Percentiles rank a stretch among this genome's conserved stretches.
Evolutionary conservation across 2,329 filamentous ascomycete species (phyloP).

Genomic region (Aspergillus proliferans): DNA sequence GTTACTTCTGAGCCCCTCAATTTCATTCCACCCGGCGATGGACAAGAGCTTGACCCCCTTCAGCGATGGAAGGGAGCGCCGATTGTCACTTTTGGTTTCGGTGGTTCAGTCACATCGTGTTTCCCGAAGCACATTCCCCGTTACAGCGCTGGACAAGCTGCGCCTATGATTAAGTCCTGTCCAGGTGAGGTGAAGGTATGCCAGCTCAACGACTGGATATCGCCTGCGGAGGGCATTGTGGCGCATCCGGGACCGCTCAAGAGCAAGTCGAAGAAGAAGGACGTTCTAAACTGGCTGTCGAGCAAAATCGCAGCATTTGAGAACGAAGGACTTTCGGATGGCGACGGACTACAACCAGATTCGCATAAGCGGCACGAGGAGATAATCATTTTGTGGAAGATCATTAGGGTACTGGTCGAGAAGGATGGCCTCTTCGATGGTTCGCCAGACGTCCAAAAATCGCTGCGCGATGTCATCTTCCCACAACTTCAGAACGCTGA

Average conservation of each 20-base stretch:
- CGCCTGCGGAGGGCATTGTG: slow-evolving; percentile 63
- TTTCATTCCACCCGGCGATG: slow-evolving; percentile 52
- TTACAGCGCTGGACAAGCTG: slow-evolving; percentile 66
- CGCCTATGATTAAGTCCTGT: slow-evolving; percentile 73
- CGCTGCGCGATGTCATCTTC: slow-evolving; percentile 67
- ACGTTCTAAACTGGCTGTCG: slow-evolving; percentile 73
- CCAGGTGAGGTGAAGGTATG: slow-evolving; percentile 77
- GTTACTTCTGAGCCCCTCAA: slow-evolving; percentile 47
- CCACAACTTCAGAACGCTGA: slow-evolving; percentile 45
- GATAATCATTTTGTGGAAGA: slow-evolving; percentile 78
- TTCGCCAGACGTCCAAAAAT: slow-evolving; percentile 62
- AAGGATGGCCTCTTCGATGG: slow-evolving; percentile 78
- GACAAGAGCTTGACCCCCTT: slow-evolving; percentile 62
- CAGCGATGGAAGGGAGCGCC: slow-evolving; percentile 88
- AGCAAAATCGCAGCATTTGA: slow-evolving; percentile 70
- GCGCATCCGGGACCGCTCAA: slow-evolving; percentile 88
- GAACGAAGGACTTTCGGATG: slow-evolving; percentile 40
- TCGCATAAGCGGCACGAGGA: slow-evolving; percentile 66
- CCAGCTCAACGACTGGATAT: slow-evolving; percentile 66
- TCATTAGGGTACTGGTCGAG: slow-evolving; percentile 75
- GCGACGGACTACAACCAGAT: slow-evolving; percentile 45
- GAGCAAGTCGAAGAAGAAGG: slow-evolving; percentile 92
- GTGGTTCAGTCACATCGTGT: slow-evolving; percentile 71
- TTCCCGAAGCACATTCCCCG: slow-evolving; percentile 86
- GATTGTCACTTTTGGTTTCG: slow-evolving; percentile 80